Conservation (phyloP, 768 basidiomycete genomes). For the Erythrobasidium yunnanense region DNA sequence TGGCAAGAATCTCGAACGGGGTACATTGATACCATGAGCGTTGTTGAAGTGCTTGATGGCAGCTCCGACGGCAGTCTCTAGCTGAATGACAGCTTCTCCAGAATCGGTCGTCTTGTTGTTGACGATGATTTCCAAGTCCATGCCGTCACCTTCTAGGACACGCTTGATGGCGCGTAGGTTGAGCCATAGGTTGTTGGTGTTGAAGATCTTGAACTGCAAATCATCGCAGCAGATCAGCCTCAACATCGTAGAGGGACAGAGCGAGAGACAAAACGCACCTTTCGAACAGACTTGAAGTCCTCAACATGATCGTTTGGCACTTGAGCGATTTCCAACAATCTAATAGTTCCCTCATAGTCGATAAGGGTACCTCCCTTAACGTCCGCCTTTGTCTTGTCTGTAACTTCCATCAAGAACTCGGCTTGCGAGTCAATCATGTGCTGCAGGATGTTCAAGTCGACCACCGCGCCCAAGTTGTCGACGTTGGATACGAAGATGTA, state of each 20-base stretch:
- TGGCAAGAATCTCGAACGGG: constrained; percentile 74
- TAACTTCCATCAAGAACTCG: constrained; percentile 48
- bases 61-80: constrained; percentile 85
- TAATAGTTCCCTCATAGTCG: constrained; percentile 56
- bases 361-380: constrained; percentile 50
- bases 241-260: constrained; percentile 39
- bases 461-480: constrained; percentile 86
- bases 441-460: constrained; percentile 61
- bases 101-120: constrained; percentile 68
- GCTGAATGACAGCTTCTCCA: constrained; percentile 74
- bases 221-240: constrained; percentile 39
- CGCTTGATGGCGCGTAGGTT: constrained; percentile 64
- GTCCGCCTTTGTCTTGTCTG: constrained; percentile 91
- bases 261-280: constrained; percentile 85
- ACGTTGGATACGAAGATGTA: constrained; percentile 97
- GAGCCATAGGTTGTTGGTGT: constrained; percentile 45
- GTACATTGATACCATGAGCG: constrained; percentile 88
- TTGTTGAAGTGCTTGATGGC: constrained; percentile 85
- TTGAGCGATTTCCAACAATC: constrained; percentile 86
- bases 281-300: constrained; percentile 77
- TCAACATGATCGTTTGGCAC: constrained; percentile 86
- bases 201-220: constrained; percentile 85
- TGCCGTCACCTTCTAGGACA: constrained; percentile 68
- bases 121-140: constrained; percentile 91
- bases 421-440: constrained; percentile 51